Conservation (phyloP, 2,329 filamentous ascomycete genomes). For the Coleophoma eucalyptorum region DNA sequence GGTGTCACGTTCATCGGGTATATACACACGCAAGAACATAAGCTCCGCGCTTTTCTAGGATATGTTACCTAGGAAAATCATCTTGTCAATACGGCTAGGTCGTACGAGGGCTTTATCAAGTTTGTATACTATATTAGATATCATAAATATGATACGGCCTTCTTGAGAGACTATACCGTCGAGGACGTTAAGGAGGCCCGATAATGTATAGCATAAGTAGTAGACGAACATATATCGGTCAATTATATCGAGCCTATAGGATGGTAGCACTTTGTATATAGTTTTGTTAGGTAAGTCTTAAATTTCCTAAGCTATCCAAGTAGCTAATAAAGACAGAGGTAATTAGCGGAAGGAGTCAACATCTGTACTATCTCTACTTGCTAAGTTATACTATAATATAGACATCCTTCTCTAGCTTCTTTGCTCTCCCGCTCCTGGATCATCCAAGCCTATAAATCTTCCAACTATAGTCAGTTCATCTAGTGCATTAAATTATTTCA, state of each 20-base stretch:
- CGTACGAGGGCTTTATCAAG: slow-evolving; percentile 87
- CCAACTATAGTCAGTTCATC: slow-evolving; percentile 71
- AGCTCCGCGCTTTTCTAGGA: slow-evolving; percentile 36
- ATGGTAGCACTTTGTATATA: slow-evolving; percentile 89
- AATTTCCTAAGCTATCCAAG: not conserved
- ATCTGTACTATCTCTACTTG: slow-evolving; percentile 74
- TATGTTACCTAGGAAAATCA: slow-evolving; percentile 88
- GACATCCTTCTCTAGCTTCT: slow-evolving; percentile 87
- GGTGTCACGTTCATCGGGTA: slow-evolving; percentile 20
- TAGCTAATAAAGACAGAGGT: slow-evolving; percentile 41
- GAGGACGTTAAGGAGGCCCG: slow-evolving; percentile 75
- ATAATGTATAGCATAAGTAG: slow-evolving; percentile 71
- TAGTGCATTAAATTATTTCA: slow-evolving; percentile 77
- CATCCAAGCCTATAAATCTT: slow-evolving; percentile 55
- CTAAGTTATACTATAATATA: slow-evolving; percentile 91
- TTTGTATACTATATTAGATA: slow-evolving; percentile 93
- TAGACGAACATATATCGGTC: slow-evolving; percentile 78
- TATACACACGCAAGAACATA: slow-evolving; percentile 45
- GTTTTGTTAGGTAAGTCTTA: slow-evolving; percentile 61
- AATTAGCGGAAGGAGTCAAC: slow-evolving; percentile 82
- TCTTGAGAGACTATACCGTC: slow-evolving; percentile 82
- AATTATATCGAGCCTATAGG: slow-evolving; percentile 90
- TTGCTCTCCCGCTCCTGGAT: slow-evolving; percentile 50
- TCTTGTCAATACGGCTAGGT: slow-evolving; percentile 88
- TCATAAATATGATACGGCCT: slow-evolving; percentile 86